phyloP scores from a whole-genome alignment of 257 asterid genomes.

The Knoxia roxburghii region DNA sequence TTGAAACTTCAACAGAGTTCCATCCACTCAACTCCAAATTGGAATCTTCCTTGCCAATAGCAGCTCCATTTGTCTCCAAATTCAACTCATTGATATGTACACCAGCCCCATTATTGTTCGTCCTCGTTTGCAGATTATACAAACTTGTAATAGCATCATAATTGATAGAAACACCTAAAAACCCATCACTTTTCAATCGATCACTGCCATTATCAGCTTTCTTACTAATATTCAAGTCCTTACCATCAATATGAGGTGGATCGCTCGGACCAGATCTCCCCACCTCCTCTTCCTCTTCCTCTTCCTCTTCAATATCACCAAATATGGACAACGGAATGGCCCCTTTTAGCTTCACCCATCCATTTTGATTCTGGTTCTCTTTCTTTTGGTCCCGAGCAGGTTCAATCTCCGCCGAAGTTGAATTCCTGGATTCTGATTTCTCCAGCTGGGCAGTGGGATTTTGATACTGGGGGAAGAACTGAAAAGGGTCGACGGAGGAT shows the following conservation, averaged over 20 bases:
- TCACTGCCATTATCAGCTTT: constrained; percentile 16
- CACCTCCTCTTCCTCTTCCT: constrained; percentile 20
- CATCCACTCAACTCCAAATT: constrained; percentile 2
- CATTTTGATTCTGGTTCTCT: constrained; percentile 23
- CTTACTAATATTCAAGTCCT: constrained; percentile 3
- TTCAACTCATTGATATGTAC: not conserved
- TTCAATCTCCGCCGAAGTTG: not conserved
- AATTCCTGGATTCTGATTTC: constrained; percentile 16
- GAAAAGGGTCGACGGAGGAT: constrained; percentile 30
- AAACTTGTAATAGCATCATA: constrained; percentile 26
- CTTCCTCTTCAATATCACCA: constrained; percentile 54
- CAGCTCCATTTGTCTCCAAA: constrained; percentile 1
- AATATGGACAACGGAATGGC: constrained; percentile 73
- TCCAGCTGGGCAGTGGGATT: constrained; percentile 9
- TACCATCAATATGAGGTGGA: constrained; percentile 18
- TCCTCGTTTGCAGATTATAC: constrained; percentile 11
- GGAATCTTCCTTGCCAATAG: constrained; percentile 14
- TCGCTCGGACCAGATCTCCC: constrained; percentile 16
- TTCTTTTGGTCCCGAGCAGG: constrained; percentile 8
- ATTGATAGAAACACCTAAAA: constrained; percentile 21
- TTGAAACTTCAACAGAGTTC: constrained; percentile 1
- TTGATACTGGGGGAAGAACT: constrained; percentile 13
- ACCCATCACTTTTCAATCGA: constrained; percentile 18
- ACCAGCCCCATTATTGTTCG: constrained; percentile 5
- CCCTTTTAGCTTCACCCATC: constrained; percentile 59